Percentiles rank a stretch among this genome's conserved stretches.
These are phyloP conservation scores for Alnus rubra DNA, from an alignment of 306 rosid species.

Conservation along the genomic window DNA sequence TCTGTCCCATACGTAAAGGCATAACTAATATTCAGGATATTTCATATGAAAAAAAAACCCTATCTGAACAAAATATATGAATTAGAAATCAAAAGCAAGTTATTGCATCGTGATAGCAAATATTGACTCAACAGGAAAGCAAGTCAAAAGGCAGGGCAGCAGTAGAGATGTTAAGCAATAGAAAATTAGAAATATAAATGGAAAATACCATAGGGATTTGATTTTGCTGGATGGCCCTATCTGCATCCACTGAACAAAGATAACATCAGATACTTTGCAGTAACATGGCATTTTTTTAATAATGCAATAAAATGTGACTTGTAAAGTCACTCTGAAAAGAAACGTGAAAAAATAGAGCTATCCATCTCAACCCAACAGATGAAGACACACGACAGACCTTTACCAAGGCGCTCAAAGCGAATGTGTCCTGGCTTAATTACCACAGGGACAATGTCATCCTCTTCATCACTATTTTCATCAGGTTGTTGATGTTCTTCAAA, in stretches of 20 bases:
- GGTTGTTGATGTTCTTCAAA: slow-evolving; percentile 43
- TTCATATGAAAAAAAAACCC: slow-evolving; percentile 5
- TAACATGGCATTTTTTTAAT: neutral
- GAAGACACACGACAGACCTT: slow-evolving; percentile 43
- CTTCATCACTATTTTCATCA: slow-evolving; percentile 52
- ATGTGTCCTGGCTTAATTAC: slow-evolving; percentile 94
- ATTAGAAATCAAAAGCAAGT: neutral
- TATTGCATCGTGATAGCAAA: neutral
- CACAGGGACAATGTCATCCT: slow-evolving; percentile 69
- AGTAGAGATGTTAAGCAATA: slow-evolving; percentile 8
- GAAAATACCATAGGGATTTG: slow-evolving; percentile 56
- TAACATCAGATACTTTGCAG: slow-evolving; percentile 32
- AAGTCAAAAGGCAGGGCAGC: neutral
- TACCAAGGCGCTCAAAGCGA: slow-evolving; percentile 66
- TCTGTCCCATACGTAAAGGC: neutral
- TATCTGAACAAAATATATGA: neutral
- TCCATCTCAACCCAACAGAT: slow-evolving; percentile 7
- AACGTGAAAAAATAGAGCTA: neutral
- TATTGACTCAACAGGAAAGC: slow-evolving; percentile 7
- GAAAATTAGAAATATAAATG: slow-evolving; percentile 8
- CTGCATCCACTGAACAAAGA: slow-evolving; percentile 46
- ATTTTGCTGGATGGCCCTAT: slow-evolving; percentile 43
- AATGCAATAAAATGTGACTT: neutral
- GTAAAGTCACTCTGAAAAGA: neutral
- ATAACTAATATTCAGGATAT: neutral